Evolutionary conservation across 2,329 filamentous ascomycete genomes (phyloP).

Genomic region (Leptographium wingfieldii): DNA sequence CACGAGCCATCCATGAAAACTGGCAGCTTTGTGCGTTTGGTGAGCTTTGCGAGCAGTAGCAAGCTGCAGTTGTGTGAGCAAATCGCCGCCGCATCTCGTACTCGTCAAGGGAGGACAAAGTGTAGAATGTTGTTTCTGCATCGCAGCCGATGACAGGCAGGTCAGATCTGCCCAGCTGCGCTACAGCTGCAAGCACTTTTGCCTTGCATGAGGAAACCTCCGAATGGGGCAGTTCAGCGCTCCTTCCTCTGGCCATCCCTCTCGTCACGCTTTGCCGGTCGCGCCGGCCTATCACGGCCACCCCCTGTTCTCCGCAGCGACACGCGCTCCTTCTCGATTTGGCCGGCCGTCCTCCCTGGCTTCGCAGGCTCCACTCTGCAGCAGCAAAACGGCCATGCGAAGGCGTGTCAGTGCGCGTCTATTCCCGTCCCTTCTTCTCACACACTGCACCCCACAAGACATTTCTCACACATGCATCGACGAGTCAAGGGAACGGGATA

Average conservation of each 20-base stretch:
- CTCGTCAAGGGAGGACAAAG: neutral
- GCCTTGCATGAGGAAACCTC: neutral
- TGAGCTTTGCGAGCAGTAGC: neutral
- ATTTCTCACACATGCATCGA: neutral
- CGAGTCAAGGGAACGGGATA: neutral
- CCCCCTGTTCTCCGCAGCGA: neutral
- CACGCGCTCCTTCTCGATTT: neutral
- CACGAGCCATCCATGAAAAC: neutral
- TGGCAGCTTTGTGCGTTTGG: neutral
- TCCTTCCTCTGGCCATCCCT: neutral
- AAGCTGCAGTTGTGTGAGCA: no score
- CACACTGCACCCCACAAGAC: neutral
- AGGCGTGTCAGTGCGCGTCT: neutral
- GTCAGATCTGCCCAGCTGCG: neutral
- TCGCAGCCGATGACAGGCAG: neutral
- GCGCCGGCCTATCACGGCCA: neutral
- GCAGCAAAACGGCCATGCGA: neutral
- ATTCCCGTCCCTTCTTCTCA: neutral
- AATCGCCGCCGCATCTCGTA: no score
- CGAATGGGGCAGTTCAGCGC: neutral
- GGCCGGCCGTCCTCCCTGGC: neutral
- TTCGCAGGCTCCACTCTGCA: neutral
- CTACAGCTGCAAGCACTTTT: neutral
- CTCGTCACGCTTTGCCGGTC: neutral
- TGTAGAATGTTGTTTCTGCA: neutral